Evolutionary conservation across 257 asterid species (phyloP).

Genomic region (Cinchona pubescens): DNA sequence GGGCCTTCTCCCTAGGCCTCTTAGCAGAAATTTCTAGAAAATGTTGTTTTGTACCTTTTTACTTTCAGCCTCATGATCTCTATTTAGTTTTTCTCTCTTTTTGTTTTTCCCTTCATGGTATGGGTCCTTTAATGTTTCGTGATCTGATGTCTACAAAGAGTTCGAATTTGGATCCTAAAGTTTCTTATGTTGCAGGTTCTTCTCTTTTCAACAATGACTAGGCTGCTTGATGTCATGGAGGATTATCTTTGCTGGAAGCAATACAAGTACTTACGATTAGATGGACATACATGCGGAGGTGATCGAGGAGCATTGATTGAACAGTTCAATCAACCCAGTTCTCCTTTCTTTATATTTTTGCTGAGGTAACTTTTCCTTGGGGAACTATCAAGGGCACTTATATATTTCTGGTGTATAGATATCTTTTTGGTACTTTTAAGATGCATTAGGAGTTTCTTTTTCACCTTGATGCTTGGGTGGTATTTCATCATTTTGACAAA

Average conservation of each 20-base stretch:
- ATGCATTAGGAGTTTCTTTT: neutral
- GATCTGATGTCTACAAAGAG: neutral
- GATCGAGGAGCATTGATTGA: conserved; percentile 96
- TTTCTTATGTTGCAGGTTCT: conserved; percentile 61
- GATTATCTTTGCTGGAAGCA: conserved; percentile 97
- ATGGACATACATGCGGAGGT: conserved; percentile 98
- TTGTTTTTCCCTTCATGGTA: too few relatives aligned
- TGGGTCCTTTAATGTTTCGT: neutral
- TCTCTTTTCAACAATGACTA: conserved; percentile 97
- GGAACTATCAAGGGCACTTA: conserved; percentile 1
- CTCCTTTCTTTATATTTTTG: conserved; percentile 92
- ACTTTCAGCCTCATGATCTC: conserved; percentile 10
- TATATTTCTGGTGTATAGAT: neutral
- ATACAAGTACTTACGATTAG: conserved; percentile 85
- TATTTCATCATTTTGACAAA: neutral
- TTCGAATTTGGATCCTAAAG: neutral
- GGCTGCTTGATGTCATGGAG: conserved; percentile 98
- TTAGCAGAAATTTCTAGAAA: too few relatives aligned
- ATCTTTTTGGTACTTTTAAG: neutral
- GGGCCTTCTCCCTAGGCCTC: neutral
- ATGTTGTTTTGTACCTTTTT: too few relatives aligned
- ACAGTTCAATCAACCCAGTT: conserved; percentile 67
- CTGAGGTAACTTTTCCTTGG: conserved; percentile 76
- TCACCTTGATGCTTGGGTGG: neutral
- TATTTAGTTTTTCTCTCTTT: neutral